Base-by-base conservation (phyloP, 164 flowering plant genomes). In the Tinospora cordifolia region DNA sequence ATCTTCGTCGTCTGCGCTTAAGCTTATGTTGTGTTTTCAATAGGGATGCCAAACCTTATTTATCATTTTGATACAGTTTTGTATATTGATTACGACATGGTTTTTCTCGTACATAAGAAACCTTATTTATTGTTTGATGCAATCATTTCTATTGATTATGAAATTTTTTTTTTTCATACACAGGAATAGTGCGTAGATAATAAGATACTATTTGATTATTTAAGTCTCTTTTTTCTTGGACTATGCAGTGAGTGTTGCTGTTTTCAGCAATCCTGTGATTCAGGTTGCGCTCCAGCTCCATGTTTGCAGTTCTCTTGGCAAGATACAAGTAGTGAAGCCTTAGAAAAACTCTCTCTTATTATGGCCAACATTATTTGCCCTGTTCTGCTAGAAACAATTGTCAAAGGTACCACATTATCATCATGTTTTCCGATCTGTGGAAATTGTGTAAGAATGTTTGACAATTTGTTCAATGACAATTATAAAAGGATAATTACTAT, bases 341-440 rank as follows among this genome's bases (percentile, higher is more conserved):
- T 89, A 44, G 92, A 90, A 70, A 79, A 41, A 74, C 75, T 66
- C 71, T 75, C 82, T 67, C 69, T 82, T 60, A 69, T 83, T 41
- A 84, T 92, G 78, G 84, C 90, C 59, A 81, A 88, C 70, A 65
- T 71, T 17, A 82, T 94, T 62, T 88, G 84, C 76, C 93, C 98
- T 17, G 79, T 78, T 71, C 72, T 94, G 62, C 75, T 87, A 38
- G 84, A 87, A 54, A 90, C 98, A 22, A 71, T 88, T 34, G 79
- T 94, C 65, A 89, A 88, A 84, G 99, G 99, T 91, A 57, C 51
- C 26, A 44, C 22, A 15, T 54, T 9, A 54, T 54, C 6, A 1
- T 9, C 13, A 14, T 44, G 14, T 13, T 44, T 44, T 44, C 47
- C 47, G 47, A 44, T 54, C n/a, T 1, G 8, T 54, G 24, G 21